Conservation (phyloP, 1,139 yeast species). For the Nematodospora anomalae region DNA sequence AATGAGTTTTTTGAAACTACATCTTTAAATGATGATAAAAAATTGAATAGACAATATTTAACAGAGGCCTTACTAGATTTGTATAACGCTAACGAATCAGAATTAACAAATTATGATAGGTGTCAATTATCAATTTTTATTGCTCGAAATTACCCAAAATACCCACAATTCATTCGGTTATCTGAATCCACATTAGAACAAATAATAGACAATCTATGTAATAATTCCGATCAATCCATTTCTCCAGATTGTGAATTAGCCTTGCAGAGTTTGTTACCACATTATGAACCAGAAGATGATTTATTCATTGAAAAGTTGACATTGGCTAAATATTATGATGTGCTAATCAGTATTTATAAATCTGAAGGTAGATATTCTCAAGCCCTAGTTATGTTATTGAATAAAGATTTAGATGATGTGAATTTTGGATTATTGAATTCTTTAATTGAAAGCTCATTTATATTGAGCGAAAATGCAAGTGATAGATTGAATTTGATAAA, state of each 20-base stretch:
- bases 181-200: slow-evolving; percentile 56
- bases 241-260: slow-evolving; percentile 72
- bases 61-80: slow-evolving; percentile 63
- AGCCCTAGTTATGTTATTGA: slow-evolving; percentile 42
- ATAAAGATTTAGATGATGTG: slow-evolving; percentile 14
- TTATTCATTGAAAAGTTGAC: slow-evolving; percentile 51
- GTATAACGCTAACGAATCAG: slow-evolving; percentile 31
- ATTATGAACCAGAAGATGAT: slow-evolving; percentile 52
- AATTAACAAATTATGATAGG: slow-evolving; percentile 33
- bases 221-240: slow-evolving; percentile 33
- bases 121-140: slow-evolving; percentile 63
- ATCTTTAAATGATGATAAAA: slow-evolving; percentile 47
- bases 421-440: slow-evolving; percentile 18
- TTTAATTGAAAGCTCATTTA: slow-evolving; percentile 43
- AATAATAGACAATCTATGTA: slow-evolving; percentile 53
- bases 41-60: slow-evolving; percentile 62
- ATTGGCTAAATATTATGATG: slow-evolving; percentile 55
- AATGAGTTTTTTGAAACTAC: slow-evolving; percentile 82
- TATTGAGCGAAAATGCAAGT: slow-evolving; percentile 24
- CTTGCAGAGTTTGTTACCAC: slow-evolving; percentile 62
- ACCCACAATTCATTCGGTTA: slow-evolving; percentile 70
- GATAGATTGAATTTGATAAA: slow-evolving; percentile 36
- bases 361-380: slow-evolving; percentile 53
- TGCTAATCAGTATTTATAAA: slow-evolving; percentile 57
- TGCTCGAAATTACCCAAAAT: slow-evolving; percentile 76